Percentiles rank a stretch among this genome's conserved stretches.
Conservation (phyloP, 805 yeast genomes). For the Cyberlindnera japonica region DNA sequence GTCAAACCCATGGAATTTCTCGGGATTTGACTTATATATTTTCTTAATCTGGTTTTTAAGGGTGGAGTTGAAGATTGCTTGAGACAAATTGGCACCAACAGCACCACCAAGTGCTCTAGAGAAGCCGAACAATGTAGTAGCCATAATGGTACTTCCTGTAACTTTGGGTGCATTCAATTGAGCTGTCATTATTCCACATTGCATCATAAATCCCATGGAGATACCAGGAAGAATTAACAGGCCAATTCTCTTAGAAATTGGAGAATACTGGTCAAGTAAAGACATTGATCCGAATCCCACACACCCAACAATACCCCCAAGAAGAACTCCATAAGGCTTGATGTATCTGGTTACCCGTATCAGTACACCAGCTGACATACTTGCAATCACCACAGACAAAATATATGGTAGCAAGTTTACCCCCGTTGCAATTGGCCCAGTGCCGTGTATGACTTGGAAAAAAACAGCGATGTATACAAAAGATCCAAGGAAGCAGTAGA, state of each 20-base stretch:
- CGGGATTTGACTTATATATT: background rate
- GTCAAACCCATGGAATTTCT: slow-evolving; percentile 2
- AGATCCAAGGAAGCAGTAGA: slow-evolving; percentile 38
- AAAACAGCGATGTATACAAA: slow-evolving; percentile 42
- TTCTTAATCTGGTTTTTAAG: slow-evolving; percentile 20
- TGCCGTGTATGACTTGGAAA: slow-evolving; percentile 45
- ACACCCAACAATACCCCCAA: slow-evolving; percentile 29
- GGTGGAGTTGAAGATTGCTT: slow-evolving; percentile 35
- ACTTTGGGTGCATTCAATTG: slow-evolving; percentile 44
- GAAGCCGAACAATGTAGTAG: slow-evolving; percentile 42
- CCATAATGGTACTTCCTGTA: slow-evolving; percentile 43
- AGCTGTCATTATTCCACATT: slow-evolving; percentile 29
- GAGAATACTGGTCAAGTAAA: slow-evolving; percentile 31
- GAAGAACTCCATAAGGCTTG: slow-evolving; percentile 32
- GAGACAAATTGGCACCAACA: slow-evolving; percentile 36
- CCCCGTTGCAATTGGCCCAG: slow-evolving; percentile 23
- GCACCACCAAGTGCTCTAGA: slow-evolving; percentile 42
- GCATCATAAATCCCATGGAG: slow-evolving; percentile 34
- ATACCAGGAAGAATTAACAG: slow-evolving; percentile 36
- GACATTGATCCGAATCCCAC: slow-evolving; percentile 35
- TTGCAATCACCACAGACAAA: slow-evolving; percentile 4
- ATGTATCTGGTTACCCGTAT: slow-evolving; percentile 33
- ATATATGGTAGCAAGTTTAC: slow-evolving; percentile 7
- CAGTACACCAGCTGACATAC: slow-evolving; percentile 27
- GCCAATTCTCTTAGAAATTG: slow-evolving; percentile 32